phyloP scores from a whole-genome alignment of 192 early-diverging fungal species.

The Entomortierella chlamydospora region DNA sequence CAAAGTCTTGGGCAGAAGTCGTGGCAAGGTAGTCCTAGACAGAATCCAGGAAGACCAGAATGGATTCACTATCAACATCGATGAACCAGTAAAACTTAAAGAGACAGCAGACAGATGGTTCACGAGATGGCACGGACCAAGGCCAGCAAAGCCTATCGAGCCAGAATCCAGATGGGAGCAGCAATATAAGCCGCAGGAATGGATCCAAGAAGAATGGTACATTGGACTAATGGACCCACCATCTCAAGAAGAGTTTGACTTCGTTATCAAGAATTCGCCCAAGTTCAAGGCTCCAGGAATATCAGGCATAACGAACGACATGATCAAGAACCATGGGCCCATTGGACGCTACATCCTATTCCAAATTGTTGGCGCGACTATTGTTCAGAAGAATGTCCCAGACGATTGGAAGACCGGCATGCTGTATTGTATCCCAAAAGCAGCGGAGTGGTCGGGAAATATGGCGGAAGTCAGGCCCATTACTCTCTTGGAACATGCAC shows the following conservation, averaged over 20 bases:
- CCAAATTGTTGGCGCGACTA: slow-evolving; percentile 9
- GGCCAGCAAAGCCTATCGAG: slow-evolving; percentile 4
- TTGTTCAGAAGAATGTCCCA: slow-evolving; percentile 9
- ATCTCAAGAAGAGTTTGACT: background rate
- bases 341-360: background rate
- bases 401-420: slow-evolving; percentile 17
- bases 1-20: slow-evolving; percentile 9
- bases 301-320: slow-evolving; percentile 13
- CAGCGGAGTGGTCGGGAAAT: slow-evolving; percentile 19
- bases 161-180: background rate
- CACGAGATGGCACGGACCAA: slow-evolving; percentile 8
- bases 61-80: background rate
- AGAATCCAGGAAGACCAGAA: slow-evolving; percentile 2
- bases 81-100: slow-evolving; percentile 6
- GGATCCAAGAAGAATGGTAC: slow-evolving; percentile 21
- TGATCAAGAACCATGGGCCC: slow-evolving; percentile 6
- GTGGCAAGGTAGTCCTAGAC: slow-evolving; percentile 12
- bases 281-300: slow-evolving; percentile 18
- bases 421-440: slow-evolving; percentile 28
- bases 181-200: background rate
- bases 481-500: slow-evolving; percentile 16
- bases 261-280: background rate
- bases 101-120: background rate
- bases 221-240: slow-evolving; percentile 15
- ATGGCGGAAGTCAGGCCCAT: slow-evolving; percentile 19